Evolutionary conservation across 176 grass and related monocot genomes (phyloP).

Genomic region (Pharus latifolius): DNA sequence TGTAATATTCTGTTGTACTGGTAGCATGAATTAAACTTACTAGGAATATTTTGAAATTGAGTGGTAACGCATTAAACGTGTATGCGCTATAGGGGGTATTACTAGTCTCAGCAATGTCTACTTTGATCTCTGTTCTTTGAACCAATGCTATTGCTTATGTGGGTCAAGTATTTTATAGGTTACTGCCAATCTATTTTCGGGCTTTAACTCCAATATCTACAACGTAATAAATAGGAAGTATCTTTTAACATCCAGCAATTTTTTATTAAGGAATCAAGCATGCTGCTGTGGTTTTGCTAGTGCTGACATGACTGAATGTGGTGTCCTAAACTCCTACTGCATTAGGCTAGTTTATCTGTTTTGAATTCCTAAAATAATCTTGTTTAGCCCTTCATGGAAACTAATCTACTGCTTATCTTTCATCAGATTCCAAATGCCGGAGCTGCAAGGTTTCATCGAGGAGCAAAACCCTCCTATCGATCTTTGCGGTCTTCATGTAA

Average conservation of each 20-base stretch:
- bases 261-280: not conserved
- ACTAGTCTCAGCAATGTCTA: too few species aligned
- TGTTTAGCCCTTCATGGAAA: not conserved
- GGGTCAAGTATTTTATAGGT: constrained; percentile 2
- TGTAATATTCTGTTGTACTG: not conserved
- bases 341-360: not conserved
- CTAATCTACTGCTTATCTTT: constrained; percentile 12
- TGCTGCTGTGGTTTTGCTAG: not conserved
- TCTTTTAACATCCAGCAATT: too few species aligned
- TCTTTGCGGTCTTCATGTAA: constrained; percentile 55
- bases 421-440: constrained; percentile 41
- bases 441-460: constrained; percentile 49
- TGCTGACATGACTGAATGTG: not conserved
- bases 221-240: too few species aligned
- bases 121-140: not conserved
- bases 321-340: not conserved
- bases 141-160: not conserved
- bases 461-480: constrained; percentile 70
- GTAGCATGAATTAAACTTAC: not conserved
- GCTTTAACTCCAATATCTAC: not conserved
- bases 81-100: not conserved
- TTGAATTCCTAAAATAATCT: not conserved
- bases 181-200: not conserved
- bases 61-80: not conserved
- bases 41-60: not conserved